Conservation (phyloP, 805 yeast genomes). For the Helenozyma rhizophorensis region DNA sequence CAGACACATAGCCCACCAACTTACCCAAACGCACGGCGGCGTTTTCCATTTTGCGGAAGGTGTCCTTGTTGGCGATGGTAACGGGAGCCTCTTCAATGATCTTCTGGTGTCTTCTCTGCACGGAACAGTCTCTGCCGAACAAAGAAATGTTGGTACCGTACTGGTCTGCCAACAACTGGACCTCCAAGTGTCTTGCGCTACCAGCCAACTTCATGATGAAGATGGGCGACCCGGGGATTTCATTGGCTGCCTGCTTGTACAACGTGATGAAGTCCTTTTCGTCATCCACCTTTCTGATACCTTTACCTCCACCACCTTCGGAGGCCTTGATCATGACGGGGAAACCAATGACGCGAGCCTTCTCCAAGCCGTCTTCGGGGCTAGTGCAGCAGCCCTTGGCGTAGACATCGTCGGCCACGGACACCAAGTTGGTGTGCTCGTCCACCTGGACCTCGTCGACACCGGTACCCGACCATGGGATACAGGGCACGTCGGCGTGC, state of each 20-base stretch:
- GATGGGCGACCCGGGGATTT: conserved; percentile 98
- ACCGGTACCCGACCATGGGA: conserved; percentile 99
- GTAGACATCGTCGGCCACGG: conserved; percentile 81
- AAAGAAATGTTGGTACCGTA: conserved; percentile 96
- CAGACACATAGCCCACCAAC: conserved; percentile 96
- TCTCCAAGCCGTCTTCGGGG: conserved; percentile 84
- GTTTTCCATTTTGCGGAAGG: conserved; percentile 87
- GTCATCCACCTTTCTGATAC: conserved; percentile 91
- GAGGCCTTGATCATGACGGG: conserved; percentile 99
- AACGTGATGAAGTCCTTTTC: conserved; percentile 73
- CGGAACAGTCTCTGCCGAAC: conserved; percentile 99
- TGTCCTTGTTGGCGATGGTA: conserved; percentile 81
- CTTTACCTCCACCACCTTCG: conserved; percentile 99
- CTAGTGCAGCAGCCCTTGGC: conserved; percentile 81
- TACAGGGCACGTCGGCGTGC: conserved; percentile 97
- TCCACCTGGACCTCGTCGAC: conserved; percentile 78
- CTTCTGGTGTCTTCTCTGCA: conserved; percentile 98
- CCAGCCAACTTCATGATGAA: conserved; percentile 98
- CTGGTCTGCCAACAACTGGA: conserved; percentile 95
- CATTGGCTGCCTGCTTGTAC: conserved; percentile 93
- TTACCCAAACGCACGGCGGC: conserved; percentile 97
- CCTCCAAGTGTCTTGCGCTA: conserved; percentile 96
- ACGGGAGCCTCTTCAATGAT: conserved; percentile 99
- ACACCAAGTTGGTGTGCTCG: conserved; percentile 67
- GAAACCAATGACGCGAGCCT: conserved; percentile 87